Evolutionary conservation across 345 rosid genomes (phyloP).

Genomic region (Limnanthes douglasii): DNA sequence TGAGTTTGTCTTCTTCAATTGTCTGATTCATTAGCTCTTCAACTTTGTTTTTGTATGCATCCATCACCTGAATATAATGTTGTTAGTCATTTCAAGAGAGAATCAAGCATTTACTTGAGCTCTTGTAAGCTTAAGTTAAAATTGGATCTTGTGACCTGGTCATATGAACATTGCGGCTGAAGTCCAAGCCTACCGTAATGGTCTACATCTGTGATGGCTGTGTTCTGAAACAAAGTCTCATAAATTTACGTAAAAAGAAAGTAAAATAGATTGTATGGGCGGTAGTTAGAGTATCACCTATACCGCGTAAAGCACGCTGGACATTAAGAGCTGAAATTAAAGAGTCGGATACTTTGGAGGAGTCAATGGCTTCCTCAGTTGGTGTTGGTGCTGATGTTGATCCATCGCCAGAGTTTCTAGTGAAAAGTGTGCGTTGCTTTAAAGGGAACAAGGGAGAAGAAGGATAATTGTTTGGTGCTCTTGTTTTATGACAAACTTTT

Average conservation of each 20-base stretch:
- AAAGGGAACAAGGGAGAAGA: no score
- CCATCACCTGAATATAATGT: slow-evolving; percentile 24
- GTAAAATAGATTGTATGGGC: neutral
- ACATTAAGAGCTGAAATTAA: slow-evolving; percentile 62
- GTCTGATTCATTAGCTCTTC: slow-evolving; percentile 38
- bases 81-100: no score
- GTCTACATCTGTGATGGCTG: slow-evolving; percentile 87
- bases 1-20: slow-evolving; percentile 36
- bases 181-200: slow-evolving; percentile 61
- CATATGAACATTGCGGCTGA: slow-evolving; percentile 42
- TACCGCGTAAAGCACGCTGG: slow-evolving; percentile 80
- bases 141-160: slow-evolving; percentile 23
- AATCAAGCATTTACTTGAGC: no score
- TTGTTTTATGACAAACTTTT: no score
- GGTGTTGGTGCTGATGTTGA: no score
- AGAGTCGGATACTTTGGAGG: no score
- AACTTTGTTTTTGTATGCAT: slow-evolving; percentile 32
- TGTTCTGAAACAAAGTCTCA: slow-evolving; percentile 28
- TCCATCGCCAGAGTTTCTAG: no score
- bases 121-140: neutral
- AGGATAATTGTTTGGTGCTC: no score
- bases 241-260: slow-evolving; percentile 7
- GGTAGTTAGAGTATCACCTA: slow-evolving; percentile 23
- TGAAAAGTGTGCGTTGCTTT: no score
- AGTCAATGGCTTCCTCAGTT: no score